phyloP scores from a whole-genome alignment of 75 land plant genomes.

The Gnetum montanum region DNA sequence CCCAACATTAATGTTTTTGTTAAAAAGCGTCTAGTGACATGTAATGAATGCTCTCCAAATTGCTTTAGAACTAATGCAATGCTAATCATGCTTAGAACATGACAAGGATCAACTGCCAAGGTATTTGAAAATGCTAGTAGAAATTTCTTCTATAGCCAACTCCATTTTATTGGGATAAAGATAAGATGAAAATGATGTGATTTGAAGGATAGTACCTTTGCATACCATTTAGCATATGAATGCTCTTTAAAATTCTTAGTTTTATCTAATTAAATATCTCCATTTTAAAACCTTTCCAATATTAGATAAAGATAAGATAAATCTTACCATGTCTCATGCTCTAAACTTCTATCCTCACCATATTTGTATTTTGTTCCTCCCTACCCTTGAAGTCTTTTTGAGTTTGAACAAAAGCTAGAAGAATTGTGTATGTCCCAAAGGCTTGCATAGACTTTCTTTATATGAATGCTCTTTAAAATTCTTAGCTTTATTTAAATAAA shows the following conservation, averaged over 20 bases:
- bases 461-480: conserved; percentile 22
- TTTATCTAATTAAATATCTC: conserved; percentile 46
- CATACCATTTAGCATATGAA: conserved; percentile 48
- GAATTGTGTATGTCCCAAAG: too few species aligned
- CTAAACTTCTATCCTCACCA: conserved; percentile 15
- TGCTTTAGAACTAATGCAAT: conserved; percentile 49
- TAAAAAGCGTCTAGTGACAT: conserved; percentile 59
- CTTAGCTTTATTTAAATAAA: conserved; percentile 52
- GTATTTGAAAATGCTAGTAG: conserved; percentile 48
- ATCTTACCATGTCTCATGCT: conserved; percentile 60
- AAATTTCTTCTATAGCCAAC: too few species aligned
- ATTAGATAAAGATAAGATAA: conserved; percentile 36
- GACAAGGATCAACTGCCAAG: conserved; percentile 60
- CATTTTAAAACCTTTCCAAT: conserved; percentile 34
- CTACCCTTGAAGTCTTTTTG: conserved; percentile 17
- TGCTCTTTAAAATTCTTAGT: conserved; percentile 25
- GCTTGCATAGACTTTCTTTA: too few species aligned
- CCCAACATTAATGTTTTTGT: conserved; percentile 67
- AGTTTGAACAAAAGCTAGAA: conserved; percentile 46
- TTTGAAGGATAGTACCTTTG: conserved; percentile 43
- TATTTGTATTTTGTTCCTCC: conserved; percentile 23
- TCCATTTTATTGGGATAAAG: too few species aligned
- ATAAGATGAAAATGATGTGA: conserved; percentile 29
- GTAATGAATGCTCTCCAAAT: conserved; percentile 26
- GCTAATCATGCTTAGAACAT: conserved; percentile 70